phyloP scores from a whole-genome alignment of 2,329 filamentous ascomycete species.

The Claviceps sorghi region DNA sequence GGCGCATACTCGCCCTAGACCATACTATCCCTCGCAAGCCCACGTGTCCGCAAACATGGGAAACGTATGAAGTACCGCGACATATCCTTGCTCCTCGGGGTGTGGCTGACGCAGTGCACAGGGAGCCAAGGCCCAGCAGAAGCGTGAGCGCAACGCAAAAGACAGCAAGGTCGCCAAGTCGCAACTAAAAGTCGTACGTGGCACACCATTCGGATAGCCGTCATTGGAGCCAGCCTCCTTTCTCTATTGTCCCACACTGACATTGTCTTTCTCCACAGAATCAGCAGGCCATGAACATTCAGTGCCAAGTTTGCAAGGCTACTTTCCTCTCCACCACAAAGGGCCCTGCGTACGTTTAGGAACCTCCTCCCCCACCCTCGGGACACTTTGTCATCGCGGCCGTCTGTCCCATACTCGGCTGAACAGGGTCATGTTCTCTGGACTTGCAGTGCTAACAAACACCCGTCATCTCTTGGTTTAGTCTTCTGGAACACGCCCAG shows the following conservation, averaged over 20 bases:
- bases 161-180: constrained; percentile 45
- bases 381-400: neutral
- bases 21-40: neutral
- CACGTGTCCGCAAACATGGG: constrained; percentile 1
- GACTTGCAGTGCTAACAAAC: neutral
- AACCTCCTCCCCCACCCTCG: neutral
- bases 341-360: constrained; percentile 45
- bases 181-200: constrained; percentile 51
- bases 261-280: constrained; percentile 37
- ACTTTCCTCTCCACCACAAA: constrained; percentile 68
- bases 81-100: too few species aligned
- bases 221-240: neutral
- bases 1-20: neutral
- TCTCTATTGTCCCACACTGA: neutral
- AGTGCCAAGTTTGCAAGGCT: constrained; percentile 62
- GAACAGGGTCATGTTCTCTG: neutral
- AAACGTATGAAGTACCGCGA: neutral
- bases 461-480: constrained; percentile 12
- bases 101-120: constrained; percentile 12
- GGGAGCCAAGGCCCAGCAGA: constrained; percentile 55
- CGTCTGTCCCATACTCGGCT: neutral
- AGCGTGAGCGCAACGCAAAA: constrained; percentile 59
- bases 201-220: neutral
- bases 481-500: constrained; percentile 53
- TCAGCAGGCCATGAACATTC: constrained; percentile 58